phyloP scores from a whole-genome alignment of 78 protist species.

The Polysphondylium violaceum region DNA sequence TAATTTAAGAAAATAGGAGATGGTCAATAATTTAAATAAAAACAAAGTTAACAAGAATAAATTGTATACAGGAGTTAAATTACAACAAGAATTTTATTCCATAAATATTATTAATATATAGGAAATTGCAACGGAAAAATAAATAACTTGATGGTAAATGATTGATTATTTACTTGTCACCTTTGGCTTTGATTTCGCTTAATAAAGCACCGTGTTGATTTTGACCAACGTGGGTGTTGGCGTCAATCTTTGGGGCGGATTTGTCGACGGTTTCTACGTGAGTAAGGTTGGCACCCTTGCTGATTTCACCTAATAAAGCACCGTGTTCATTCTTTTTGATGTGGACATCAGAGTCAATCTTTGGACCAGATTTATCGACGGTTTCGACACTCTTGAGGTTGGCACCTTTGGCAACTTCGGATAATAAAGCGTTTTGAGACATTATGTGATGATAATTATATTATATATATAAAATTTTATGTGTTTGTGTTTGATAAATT shows the following conservation, averaged over 20 bases:
- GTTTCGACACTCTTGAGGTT: conserved; percentile 3
- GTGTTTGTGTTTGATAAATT: background rate
- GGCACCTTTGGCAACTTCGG: conserved; percentile 42
- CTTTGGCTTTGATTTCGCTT: conserved; percentile 11
- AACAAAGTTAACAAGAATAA: background rate
- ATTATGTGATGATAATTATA: too few relatives aligned
- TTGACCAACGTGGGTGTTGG: background rate
- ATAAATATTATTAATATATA: background rate
- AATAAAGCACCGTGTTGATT: background rate
- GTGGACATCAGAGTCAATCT: conserved; percentile 16
- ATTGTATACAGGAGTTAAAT: background rate
- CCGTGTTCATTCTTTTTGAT: conserved; percentile 7
- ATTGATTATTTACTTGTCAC: background rate
- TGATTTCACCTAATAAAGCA: conserved; percentile 7
- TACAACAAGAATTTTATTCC: background rate
- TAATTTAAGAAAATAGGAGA: background rate
- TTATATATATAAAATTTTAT: background rate
- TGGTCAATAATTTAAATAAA: background rate
- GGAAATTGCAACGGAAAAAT: background rate
- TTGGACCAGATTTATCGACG: conserved; percentile 29
- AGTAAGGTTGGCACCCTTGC: conserved; percentile 7
- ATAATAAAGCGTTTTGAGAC: conserved; percentile 1
- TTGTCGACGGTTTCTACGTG: conserved; percentile 18
- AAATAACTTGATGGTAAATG: background rate
- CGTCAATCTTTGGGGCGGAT: conserved; percentile 33